Conservation (phyloP, 345 rosid species). For the Microthlaspi erraticum region DNA sequence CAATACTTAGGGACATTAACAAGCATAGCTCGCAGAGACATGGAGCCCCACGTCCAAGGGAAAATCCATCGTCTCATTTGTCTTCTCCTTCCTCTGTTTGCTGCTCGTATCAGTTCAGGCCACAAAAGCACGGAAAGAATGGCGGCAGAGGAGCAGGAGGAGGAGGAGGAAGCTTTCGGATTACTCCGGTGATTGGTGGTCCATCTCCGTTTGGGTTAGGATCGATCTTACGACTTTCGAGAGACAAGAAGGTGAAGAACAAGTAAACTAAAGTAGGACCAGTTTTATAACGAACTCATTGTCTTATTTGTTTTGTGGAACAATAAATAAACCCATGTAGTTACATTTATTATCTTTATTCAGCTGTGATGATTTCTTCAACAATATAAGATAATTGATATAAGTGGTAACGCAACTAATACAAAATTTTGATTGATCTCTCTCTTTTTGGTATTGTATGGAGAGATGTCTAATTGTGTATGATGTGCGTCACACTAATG, state of each 20-base stretch:
- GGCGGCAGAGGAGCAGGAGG: slow-evolving; percentile 28
- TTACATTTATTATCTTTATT: background rate
- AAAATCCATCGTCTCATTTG: slow-evolving; percentile 29
- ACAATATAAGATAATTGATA: background rate
- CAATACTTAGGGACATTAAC: slow-evolving; percentile 44
- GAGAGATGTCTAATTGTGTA: too few relatives aligned
- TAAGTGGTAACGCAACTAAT: too few relatives aligned
- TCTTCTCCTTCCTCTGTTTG: slow-evolving; percentile 37
- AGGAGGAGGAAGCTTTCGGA: slow-evolving; percentile 53
- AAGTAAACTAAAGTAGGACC: slow-evolving; percentile 25
- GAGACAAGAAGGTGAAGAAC: slow-evolving; percentile 60
- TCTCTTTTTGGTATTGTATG: too few relatives aligned
- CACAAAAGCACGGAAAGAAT: slow-evolving; percentile 57
- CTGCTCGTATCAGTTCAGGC: slow-evolving; percentile 47
- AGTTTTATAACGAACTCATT: slow-evolving; percentile 14
- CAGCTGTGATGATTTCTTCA: background rate
- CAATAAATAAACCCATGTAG: background rate
- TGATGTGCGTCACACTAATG: too few relatives aligned
- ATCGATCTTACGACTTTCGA: slow-evolving; percentile 57
- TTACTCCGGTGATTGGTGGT: slow-evolving; percentile 66
- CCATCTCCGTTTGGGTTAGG: slow-evolving; percentile 74
- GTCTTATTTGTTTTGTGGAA: slow-evolving; percentile 1
- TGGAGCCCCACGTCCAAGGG: slow-evolving; percentile 36
- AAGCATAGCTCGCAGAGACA: slow-evolving; percentile 53
- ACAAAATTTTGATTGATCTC: too few relatives aligned